Conservation (phyloP, 2,329 filamentous ascomycete species). For the Annulohypoxylon truncatum region DNA sequence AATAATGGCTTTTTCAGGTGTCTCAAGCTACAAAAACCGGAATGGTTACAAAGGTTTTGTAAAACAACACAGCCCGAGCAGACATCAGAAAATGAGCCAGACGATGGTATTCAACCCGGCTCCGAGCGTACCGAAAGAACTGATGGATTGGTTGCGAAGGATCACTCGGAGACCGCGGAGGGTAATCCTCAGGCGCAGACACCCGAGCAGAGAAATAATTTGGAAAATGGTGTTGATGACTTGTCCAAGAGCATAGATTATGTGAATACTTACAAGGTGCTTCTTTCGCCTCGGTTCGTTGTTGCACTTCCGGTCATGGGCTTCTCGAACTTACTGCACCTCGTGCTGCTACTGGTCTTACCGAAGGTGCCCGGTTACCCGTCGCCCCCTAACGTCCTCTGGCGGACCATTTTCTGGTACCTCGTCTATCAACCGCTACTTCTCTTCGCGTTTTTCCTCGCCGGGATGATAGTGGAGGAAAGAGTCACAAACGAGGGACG, state of each 20-base stretch:
- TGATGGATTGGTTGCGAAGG: neutral
- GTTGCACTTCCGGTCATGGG: constrained; percentile 36
- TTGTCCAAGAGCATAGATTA: constrained; percentile 7
- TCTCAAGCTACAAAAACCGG: neutral
- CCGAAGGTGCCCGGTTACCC: constrained; percentile 36
- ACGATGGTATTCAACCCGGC: constrained; percentile 1
- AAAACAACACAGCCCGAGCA: constrained; percentile 18
- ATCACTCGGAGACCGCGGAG: neutral
- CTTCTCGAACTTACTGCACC: constrained; percentile 37
- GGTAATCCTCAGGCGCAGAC: neutral
- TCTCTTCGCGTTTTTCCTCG: constrained; percentile 42
- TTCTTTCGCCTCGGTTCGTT: constrained; percentile 35
- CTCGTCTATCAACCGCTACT: constrained; percentile 41
- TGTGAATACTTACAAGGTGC: constrained; percentile 18
- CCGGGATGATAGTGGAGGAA: constrained; percentile 45
- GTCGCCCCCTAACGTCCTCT: constrained; percentile 33
- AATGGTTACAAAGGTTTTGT: constrained; percentile 6
- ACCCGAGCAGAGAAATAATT: constrained; percentile 1
- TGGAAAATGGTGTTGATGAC: constrained; percentile 7
- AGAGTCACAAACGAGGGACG: constrained; percentile 26
- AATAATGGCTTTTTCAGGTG: neutral
- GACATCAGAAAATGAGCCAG: constrained; percentile 8
- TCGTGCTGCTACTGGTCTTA: constrained; percentile 37
- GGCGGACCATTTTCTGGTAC: constrained; percentile 41
- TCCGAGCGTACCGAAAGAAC: constrained; percentile 7